phyloP scores from a whole-genome alignment of 2,329 filamentous ascomycete genomes.

The Microthyrium microscopicum region DNA sequence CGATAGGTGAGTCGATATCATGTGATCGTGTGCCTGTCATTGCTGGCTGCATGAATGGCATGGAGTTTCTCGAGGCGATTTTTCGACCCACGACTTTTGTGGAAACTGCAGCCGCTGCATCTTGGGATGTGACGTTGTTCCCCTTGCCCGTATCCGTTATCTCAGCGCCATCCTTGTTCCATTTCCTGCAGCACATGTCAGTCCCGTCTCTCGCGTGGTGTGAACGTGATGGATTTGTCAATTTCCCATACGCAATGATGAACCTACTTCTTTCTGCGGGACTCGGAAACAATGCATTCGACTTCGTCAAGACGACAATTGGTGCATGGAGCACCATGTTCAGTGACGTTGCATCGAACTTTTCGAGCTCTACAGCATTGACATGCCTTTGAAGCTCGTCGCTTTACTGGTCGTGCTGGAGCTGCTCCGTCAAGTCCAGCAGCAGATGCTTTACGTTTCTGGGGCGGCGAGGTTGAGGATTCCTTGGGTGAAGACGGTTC shows the following conservation, averaged over 20 bases:
- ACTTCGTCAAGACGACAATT: constrained; percentile 73
- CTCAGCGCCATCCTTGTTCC: constrained; percentile 26
- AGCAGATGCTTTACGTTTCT: constrained; percentile 42
- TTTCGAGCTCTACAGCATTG: constrained; percentile 79
- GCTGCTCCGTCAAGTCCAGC: constrained; percentile 35
- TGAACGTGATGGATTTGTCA: constrained; percentile 1
- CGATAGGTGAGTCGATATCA: constrained; percentile 29
- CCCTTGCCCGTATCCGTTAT: too few relatives aligned
- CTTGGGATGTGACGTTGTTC: too few relatives aligned
- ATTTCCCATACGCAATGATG: constrained; percentile 1
- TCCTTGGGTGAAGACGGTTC: too few relatives aligned
- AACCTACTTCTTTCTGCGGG: constrained; percentile 70
- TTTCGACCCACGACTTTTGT: constrained; percentile 18
- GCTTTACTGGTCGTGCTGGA: constrained; percentile 47
- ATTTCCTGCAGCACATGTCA: constrained; percentile 23
- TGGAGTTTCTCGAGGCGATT: constrained; percentile 21
- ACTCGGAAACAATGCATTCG: constrained; percentile 52
- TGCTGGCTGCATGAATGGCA: constrained; percentile 16
- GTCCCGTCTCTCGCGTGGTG: constrained; percentile 6
- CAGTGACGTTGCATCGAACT: constrained; percentile 85
- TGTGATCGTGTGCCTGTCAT: constrained; percentile 23
- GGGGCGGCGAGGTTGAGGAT: constrained; percentile 11
- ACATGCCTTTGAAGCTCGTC: constrained; percentile 80
- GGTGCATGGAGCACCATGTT: constrained; percentile 67
- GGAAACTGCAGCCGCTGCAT: constrained; percentile 9